Percentiles rank a stretch among this genome's conserved stretches.
phyloP scores from a whole-genome alignment of 345 rosid species.

The Acer yangbiense region DNA sequence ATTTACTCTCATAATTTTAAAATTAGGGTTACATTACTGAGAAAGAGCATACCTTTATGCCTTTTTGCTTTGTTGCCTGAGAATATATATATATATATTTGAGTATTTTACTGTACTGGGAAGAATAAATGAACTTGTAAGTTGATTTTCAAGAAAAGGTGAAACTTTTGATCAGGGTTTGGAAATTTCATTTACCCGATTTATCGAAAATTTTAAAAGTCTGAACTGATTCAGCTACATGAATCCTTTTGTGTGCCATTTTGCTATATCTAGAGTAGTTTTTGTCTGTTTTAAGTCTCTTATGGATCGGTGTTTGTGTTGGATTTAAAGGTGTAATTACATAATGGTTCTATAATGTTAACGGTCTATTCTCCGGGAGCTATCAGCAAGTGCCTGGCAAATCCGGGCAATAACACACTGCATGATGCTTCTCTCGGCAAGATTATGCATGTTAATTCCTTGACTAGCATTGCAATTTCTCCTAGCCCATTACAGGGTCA shows the following conservation, averaged over 20 bases:
- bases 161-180: neutral
- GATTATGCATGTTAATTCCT: constrained; percentile 24
- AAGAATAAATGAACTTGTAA: neutral
- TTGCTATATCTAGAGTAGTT: neutral
- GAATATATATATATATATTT: no score
- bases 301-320: constrained; percentile 9
- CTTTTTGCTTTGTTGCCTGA: neutral
- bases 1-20: no score
- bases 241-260: no score
- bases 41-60: neutral
- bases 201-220: no score
- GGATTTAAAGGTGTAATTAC: constrained; percentile 34
- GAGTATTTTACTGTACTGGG: neutral
- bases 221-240: no score
- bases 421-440: constrained; percentile 31
- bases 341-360: constrained; percentile 68
- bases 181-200: neutral
- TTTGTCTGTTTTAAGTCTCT: neutral
- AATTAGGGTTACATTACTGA: neutral
- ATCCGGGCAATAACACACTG: constrained; percentile 24
- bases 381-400: constrained; percentile 34
- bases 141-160: neutral
- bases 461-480: constrained; percentile 31
- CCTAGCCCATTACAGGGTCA: constrained; percentile 28
- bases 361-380: constrained; percentile 45